These are phyloP conservation scores for Thielaviopsis euricoi DNA, from an alignment of 2,329 filamentous ascomycete species.

Conservation along the genomic window DNA sequence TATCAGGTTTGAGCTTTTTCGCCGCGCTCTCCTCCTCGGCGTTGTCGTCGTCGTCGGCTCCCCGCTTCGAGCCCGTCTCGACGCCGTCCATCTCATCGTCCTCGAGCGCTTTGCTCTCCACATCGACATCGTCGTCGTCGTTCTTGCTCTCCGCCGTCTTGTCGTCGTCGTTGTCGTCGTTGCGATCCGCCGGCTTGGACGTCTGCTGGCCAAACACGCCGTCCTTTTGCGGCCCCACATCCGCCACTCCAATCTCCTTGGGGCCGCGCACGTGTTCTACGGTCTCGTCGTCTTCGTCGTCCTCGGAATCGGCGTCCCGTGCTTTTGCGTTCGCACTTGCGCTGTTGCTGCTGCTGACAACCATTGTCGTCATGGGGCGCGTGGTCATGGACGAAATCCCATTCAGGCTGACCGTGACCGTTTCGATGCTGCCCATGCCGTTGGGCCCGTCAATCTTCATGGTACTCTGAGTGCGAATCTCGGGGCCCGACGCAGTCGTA, in stretches of 20 bases:
- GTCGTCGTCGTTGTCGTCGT: slow-evolving; percentile 41
- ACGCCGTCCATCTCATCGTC: slow-evolving; percentile 18
- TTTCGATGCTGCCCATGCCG: slow-evolving; percentile 63
- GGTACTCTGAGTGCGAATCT: slow-evolving; percentile 56
- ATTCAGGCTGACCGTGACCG: slow-evolving; percentile 60
- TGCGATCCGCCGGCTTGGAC: no score
- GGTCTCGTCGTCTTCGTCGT: slow-evolving; percentile 32
- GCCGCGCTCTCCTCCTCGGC: slow-evolving; percentile 21
- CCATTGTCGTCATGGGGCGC: not conserved
- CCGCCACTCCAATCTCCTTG: slow-evolving; percentile 66
- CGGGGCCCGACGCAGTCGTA: slow-evolving; percentile 21
- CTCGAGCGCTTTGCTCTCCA: slow-evolving; percentile 14
- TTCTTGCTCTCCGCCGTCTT: slow-evolving; percentile 41
- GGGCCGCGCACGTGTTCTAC: slow-evolving; percentile 73
- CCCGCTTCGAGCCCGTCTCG: slow-evolving; percentile 34
- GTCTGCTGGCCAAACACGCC: slow-evolving; percentile 25
- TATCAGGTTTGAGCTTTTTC: slow-evolving; percentile 35
- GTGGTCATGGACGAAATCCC: slow-evolving; percentile 38
- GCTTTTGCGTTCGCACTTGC: no score
- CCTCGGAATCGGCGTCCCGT: slow-evolving; percentile 13
- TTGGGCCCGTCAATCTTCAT: slow-evolving; percentile 71
- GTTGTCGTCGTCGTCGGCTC: slow-evolving; percentile 29
- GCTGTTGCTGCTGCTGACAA: slow-evolving; percentile 10
- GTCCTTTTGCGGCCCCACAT: slow-evolving; percentile 58
- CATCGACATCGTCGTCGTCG: slow-evolving; percentile 17